These are phyloP conservation scores for Ophiostoma populinum DNA, from an alignment of 2,329 filamentous ascomycete species.

Conservation along the genomic window DNA sequence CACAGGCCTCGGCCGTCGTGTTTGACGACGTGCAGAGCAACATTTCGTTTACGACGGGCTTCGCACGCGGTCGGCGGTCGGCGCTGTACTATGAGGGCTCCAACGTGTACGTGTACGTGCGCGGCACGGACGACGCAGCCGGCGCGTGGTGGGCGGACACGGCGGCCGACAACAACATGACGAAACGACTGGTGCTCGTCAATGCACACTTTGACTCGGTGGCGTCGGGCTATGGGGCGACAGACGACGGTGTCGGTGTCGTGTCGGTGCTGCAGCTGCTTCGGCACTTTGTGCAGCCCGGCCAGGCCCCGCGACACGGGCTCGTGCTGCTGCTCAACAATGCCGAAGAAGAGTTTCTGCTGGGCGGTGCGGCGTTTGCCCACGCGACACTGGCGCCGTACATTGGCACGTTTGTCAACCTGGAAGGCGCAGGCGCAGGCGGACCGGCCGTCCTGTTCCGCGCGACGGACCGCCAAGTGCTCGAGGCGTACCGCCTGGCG, in stretches of 20 bases:
- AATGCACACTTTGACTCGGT: conserved; percentile 92
- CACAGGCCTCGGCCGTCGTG: conserved; percentile 26
- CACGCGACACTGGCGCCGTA: conserved; percentile 40
- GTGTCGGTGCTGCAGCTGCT: conserved; percentile 75
- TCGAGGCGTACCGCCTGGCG: conserved; percentile 54
- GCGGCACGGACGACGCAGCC: conserved; percentile 56
- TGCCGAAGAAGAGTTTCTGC: conserved; percentile 82
- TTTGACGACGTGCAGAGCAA: conserved; percentile 72
- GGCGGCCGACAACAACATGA: conserved; percentile 19
- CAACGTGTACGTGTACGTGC: conserved; percentile 84
- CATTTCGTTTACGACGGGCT: conserved; percentile 41
- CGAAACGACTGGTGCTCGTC: conserved; percentile 65
- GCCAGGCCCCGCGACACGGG: conserved; percentile 58
- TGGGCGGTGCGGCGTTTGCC: conserved; percentile 72
- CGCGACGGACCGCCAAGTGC: conserved; percentile 73
- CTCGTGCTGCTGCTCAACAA: conserved; percentile 84
- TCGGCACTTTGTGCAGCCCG: conserved; percentile 62
- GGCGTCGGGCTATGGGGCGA: conserved; percentile 80
- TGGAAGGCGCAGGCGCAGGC: conserved; percentile 87
- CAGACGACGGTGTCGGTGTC: conserved; percentile 83
- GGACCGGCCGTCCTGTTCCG: conserved; percentile 78
- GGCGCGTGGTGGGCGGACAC: conserved; percentile 50
- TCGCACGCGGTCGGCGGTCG: conserved; percentile 15
- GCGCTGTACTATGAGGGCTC: conserved; percentile 76
- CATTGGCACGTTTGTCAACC: conserved; percentile 76